Percentiles rank a stretch among this genome's conserved stretches.
Conservation (phyloP, 2,329 filamentous ascomycete species). For the Pseudogymnoascus sp. region DNA sequence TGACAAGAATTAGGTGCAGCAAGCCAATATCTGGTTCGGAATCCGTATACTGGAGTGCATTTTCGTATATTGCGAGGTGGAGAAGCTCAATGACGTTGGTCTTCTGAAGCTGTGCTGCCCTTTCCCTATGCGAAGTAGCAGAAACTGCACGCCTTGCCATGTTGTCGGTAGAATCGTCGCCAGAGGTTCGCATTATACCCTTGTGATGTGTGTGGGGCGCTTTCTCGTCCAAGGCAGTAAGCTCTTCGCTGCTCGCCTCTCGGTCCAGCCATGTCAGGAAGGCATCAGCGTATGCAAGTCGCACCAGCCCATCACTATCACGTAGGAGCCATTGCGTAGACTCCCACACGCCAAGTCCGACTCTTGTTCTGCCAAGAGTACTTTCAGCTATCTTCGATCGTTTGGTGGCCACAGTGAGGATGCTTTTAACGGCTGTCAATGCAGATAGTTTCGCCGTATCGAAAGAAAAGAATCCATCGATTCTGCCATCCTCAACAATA, state of each 20-base stretch:
- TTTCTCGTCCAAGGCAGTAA: slow-evolving; percentile 52
- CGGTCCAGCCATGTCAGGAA: slow-evolving; percentile 76
- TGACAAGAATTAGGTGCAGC: slow-evolving; percentile 69
- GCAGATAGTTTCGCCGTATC: slow-evolving; percentile 58
- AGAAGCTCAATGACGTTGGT: slow-evolving; percentile 67
- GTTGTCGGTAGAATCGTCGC: slow-evolving; percentile 27
- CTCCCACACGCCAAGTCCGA: slow-evolving; percentile 84
- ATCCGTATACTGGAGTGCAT: slow-evolving; percentile 66
- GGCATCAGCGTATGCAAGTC: slow-evolving; percentile 79
- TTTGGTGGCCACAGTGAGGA: slow-evolving; percentile 74
- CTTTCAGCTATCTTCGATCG: slow-evolving; percentile 53
- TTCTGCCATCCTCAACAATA: slow-evolving; percentile 46
- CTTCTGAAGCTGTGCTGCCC: slow-evolving; percentile 19
- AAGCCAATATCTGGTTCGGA: slow-evolving; percentile 70
- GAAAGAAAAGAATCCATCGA: slow-evolving; percentile 57
- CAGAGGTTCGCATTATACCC: slow-evolving; percentile 17
- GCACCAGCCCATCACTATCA: slow-evolving; percentile 70
- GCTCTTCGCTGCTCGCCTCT: slow-evolving; percentile 66
- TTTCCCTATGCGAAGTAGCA: slow-evolving; percentile 49
- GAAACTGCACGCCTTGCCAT: slow-evolving; percentile 57
- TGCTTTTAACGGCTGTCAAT: slow-evolving; percentile 72
- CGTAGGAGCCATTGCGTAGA: slow-evolving; percentile 90
- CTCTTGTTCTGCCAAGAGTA: slow-evolving; percentile 64
- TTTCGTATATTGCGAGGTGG: slow-evolving; percentile 86
- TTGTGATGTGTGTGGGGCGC: slow-evolving; percentile 31